Evolutionary conservation across 371 early-diverging fungal species (phyloP), one percentile per base, ranked within the genome.

Genomic region (Gilbertella persicaria): DNA sequence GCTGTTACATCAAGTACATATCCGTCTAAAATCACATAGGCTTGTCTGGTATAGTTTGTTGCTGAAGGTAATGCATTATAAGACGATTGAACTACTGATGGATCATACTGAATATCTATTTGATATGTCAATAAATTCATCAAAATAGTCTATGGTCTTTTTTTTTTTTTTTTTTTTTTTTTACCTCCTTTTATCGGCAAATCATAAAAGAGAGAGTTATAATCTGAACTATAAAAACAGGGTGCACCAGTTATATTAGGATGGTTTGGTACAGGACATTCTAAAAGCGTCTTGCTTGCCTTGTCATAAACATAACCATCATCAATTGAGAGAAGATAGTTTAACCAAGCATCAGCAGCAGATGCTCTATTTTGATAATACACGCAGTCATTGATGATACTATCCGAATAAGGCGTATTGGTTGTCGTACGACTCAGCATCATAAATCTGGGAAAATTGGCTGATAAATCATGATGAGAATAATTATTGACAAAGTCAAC

Each of bases 371-470:
- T 57, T 8, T 48, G 50, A 20, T 48, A 42, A n/a, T 55, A 66
- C 39, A 75, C 63, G 50, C 73, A 78, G 2, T 43, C 33, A 26
- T 71, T 64, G n/a, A 69, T 23, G 1, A 43, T 41, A 14, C 52
- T 56, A 36, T 70, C 62, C 5, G 33, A 17, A 44, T 78, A 71
- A 5, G 24, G 35, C 16, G 42, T 53, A 8, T 44, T 4, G 21
- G 35, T 40, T 2, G 53, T 28, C 10, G 58, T 40, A 19, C 72
- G 71, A 25, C 50, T 53, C 16, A 78, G 52, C 6, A 50, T 43
- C 50, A 71, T 62, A 41, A 73, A 78, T 40, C 41, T 63, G 7
- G 79, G 79, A 42, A 78, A 78, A 50, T 75, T 63, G 35, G 62
- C 53, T 5, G 79, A 78, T 13, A 75, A 55, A 47, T 78, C 79